These are phyloP conservation scores for Geotrichum macrosporum DNA, from an alignment of 1,139 yeast species.

Conservation along the genomic window DNA sequence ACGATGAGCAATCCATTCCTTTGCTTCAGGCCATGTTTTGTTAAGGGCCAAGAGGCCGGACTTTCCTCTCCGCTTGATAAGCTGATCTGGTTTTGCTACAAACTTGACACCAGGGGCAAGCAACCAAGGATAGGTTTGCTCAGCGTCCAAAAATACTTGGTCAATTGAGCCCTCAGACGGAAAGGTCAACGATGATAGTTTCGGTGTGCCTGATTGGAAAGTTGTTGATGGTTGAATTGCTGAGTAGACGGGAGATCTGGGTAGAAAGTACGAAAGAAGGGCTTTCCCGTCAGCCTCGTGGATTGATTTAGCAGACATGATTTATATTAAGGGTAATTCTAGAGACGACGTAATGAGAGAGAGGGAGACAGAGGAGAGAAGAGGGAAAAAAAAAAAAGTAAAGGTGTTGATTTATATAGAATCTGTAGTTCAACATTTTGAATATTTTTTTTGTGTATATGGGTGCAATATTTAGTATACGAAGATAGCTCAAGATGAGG, in stretches of 20 bases:
- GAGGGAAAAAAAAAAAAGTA: too few relatives aligned
- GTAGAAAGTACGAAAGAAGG: conserved; percentile 42
- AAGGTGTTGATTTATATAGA: too few relatives aligned
- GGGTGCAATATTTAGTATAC: too few relatives aligned
- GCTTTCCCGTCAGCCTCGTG: conserved; percentile 49
- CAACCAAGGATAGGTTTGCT: conserved; percentile 43
- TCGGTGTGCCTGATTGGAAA: conserved; percentile 41
- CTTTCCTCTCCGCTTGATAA: conserved; percentile 47
- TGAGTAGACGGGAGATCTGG: conserved; percentile 41
- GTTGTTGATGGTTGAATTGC: conserved; percentile 36
- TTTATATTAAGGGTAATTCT: too few relatives aligned
- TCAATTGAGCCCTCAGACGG: conserved; percentile 34
- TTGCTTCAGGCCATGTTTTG: conserved; percentile 44
- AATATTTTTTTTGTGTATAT: too few relatives aligned
- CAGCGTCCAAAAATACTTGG: conserved; percentile 39
- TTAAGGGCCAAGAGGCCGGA: conserved; percentile 45
- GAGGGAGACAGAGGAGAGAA: too few relatives aligned
- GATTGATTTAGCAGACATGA: conserved; percentile 47
- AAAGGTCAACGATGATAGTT: conserved; percentile 41
- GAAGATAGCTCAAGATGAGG: too few relatives aligned
- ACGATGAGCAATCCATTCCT: conserved; percentile 43
- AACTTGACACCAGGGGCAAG: conserved; percentile 39
- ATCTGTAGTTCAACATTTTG: too few relatives aligned
- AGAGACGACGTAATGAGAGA: too few relatives aligned
- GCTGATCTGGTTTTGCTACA: conserved; percentile 47